Percentiles rank a stretch among this genome's conserved stretches.
Conservation (phyloP, 78 protist species). For the Capsaspora owczarzaki region DNA sequence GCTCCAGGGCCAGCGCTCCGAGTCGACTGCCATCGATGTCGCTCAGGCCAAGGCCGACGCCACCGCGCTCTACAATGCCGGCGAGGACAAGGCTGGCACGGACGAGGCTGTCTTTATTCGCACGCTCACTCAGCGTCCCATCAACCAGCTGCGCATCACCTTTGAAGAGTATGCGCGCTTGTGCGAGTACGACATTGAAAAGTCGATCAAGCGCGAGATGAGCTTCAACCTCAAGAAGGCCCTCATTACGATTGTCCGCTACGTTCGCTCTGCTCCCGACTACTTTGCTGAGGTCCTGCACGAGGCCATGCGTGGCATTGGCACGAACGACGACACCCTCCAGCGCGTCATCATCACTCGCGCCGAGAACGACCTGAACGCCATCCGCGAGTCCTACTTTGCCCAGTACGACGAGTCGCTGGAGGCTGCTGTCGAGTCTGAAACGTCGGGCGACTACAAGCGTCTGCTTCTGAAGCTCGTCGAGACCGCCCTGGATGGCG, state of each 20-base stretch:
- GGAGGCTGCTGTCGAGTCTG: background rate
- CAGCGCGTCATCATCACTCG: background rate
- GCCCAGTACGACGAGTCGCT: background rate
- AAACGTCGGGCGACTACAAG: no score
- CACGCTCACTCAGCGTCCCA: background rate
- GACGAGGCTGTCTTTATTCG: conserved; percentile 12
- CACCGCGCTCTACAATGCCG: conserved; percentile 6
- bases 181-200: conserved; percentile 11
- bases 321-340: background rate
- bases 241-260: background rate
- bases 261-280: no score
- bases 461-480: no score
- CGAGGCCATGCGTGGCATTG: no score
- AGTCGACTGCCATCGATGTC: background rate
- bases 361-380: background rate
- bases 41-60: conserved; percentile 6
- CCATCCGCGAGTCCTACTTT: background rate
- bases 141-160: conserved; percentile 14
- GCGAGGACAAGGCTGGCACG: conserved; percentile 20
- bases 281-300: no score
- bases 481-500: no score
- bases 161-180: conserved; percentile 7
- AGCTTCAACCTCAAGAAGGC: background rate
- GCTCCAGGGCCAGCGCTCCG: background rate
- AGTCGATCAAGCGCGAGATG: conserved; percentile 5